Percentiles rank a stretch among this genome's conserved stretches.
Evolutionary conservation across 164 flowering plant species (phyloP).

Genomic region (Kingdonia uniflora): DNA sequence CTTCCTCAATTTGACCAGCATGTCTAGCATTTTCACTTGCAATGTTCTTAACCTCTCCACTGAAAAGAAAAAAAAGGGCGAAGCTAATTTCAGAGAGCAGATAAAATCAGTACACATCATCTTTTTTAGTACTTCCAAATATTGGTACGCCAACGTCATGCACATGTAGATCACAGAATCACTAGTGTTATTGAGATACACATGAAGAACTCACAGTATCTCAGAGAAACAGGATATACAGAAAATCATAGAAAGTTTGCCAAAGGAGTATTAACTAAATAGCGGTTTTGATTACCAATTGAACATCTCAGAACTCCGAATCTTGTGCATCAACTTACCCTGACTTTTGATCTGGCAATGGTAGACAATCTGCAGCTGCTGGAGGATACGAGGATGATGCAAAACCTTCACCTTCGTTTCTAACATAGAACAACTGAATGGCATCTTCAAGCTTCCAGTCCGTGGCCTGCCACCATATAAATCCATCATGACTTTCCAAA

Average conservation of each 20-base stretch:
- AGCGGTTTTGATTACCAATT: no score
- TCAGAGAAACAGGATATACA: no score
- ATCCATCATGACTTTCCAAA: conserved; percentile 5
- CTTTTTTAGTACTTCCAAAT: no score
- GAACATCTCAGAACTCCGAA: background rate
- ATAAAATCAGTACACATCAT: background rate
- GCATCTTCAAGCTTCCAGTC: conserved; percentile 97
- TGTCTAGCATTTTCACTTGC: conserved; percentile 20
- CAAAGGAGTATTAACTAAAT: no score
- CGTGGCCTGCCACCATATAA: conserved; percentile 87
- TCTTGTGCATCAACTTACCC: conserved; percentile 22
- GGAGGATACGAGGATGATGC: conserved; percentile 28
- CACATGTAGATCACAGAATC: no score
- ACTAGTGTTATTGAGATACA: no score
- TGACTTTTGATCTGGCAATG: conserved; percentile 20
- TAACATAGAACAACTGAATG: conserved; percentile 73
- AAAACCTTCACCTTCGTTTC: conserved; percentile 46
- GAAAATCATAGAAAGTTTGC: no score
- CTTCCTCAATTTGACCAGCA: conserved; percentile 41
- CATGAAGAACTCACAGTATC: no score
- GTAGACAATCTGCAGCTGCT: conserved; percentile 20
- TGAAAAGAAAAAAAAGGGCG: conserved; percentile 15
- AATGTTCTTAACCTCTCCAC: conserved; percentile 20
- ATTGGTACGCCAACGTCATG: no score
- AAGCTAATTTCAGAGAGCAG: no score